Percentiles rank a stretch among this genome's conserved stretches.
These are phyloP conservation scores for Trichoderma afroharzianum DNA, from an alignment of 2,329 filamentous ascomycete species.

Conservation along the genomic window DNA sequence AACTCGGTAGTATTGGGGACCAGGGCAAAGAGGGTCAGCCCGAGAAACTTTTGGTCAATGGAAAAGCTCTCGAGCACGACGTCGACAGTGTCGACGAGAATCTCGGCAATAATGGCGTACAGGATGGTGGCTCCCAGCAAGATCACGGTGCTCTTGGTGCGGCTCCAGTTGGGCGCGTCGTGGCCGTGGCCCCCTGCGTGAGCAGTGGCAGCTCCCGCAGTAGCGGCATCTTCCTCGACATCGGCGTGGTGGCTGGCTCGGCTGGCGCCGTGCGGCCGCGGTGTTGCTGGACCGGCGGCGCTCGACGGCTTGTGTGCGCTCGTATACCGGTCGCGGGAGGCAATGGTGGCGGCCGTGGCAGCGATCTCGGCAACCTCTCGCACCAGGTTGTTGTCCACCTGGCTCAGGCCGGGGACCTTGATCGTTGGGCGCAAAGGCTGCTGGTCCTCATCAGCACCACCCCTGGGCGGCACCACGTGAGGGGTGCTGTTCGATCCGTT, in stretches of 20 bases:
- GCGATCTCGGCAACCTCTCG: slow-evolving; percentile 92
- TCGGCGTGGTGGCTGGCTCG: slow-evolving; percentile 41
- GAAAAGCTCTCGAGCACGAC: slow-evolving; percentile 87
- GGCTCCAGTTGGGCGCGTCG: slow-evolving; percentile 98
- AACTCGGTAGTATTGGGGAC: slow-evolving; percentile 99
- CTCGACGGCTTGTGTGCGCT: slow-evolving; percentile 37
- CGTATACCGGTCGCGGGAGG: slow-evolving; percentile 63
- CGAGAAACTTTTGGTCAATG: slow-evolving; percentile 95
- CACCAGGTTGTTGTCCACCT: slow-evolving; percentile 78
- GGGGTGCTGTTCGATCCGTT: slow-evolving; percentile 52
- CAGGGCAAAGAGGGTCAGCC: slow-evolving; percentile 92
- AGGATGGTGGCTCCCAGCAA: slow-evolving; percentile 83
- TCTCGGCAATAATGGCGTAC: slow-evolving; percentile 96
- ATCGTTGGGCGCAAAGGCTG: slow-evolving; percentile 39
- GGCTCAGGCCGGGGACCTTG: slow-evolving; percentile 63
- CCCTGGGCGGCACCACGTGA: slow-evolving; percentile 74
- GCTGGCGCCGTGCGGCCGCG: slow-evolving; percentile 31
- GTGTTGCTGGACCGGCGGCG: slow-evolving; percentile 23
- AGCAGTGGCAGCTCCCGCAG: slow-evolving; percentile 32
- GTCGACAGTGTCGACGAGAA: slow-evolving; percentile 94
- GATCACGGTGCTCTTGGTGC: slow-evolving; percentile 84
- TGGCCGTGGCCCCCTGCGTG: slow-evolving; percentile 58
- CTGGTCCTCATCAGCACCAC: slow-evolving; percentile 40
- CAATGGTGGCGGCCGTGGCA: slow-evolving; percentile 83
- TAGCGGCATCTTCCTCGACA: slow-evolving; percentile 42